phyloP scores from a whole-genome alignment of 352 stramenopile species.

The Blastocystis sp. region DNA sequence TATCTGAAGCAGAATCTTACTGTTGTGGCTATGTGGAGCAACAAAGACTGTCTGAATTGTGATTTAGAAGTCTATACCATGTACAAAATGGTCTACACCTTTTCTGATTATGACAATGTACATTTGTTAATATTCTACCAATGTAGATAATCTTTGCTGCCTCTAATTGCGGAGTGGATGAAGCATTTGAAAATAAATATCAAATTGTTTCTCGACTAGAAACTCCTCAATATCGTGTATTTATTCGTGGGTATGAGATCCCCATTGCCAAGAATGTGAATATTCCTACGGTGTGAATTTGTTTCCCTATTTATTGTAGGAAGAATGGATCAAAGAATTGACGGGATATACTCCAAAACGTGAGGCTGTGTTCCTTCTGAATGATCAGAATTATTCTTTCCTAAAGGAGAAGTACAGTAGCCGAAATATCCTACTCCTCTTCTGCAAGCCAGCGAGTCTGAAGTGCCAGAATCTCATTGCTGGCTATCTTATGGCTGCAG shows the following conservation, averaged over 20 bases:
- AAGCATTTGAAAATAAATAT: conserved; percentile 9
- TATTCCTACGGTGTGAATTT: neutral
- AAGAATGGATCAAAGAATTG: conserved; percentile 32
- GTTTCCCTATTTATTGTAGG: neutral
- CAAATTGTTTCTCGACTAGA: neutral
- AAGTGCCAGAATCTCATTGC: conserved; percentile 37
- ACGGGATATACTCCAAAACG: conserved; percentile 12
- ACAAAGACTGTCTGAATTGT: conserved; percentile 6
- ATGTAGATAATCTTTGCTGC: conserved; percentile 42
- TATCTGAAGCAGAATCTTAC: conserved; percentile 45
- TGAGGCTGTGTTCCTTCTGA: conserved; percentile 4
- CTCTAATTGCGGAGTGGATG: conserved; percentile 11
- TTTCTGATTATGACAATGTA: conserved; percentile 12
- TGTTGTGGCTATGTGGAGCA: conserved; percentile 50
- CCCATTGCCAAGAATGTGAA: neutral
- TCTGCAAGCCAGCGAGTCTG: neutral
- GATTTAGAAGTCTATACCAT: conserved; percentile 52
- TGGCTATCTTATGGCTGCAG: conserved; percentile 8
- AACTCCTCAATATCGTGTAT: conserved; percentile 22
- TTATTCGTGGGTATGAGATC: neutral
- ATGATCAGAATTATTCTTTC: neutral
- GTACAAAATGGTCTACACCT: conserved; percentile 25
- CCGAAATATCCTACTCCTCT: conserved; percentile 32
- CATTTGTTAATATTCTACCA: neutral
- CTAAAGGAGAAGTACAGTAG: conserved; percentile 21